Evolutionary conservation across 179 eudicot species (phyloP).

Genomic region (Heliamphora pulchella): DNA sequence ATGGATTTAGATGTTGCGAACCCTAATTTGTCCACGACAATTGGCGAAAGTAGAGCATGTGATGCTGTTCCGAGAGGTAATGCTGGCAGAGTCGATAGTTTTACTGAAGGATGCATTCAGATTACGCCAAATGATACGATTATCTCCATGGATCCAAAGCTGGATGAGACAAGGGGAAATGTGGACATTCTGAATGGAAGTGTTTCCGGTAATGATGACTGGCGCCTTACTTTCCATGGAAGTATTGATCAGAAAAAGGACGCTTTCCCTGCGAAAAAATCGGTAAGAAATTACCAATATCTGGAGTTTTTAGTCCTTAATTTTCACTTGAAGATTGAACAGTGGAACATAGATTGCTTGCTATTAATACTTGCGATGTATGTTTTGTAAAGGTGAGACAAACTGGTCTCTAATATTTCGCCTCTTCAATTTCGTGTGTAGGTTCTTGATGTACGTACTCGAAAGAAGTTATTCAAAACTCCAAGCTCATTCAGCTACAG

Average conservation of each 20-base stretch:
- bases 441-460: constrained; percentile 28
- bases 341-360: too few species aligned
- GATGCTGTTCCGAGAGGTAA: neutral
- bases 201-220: neutral
- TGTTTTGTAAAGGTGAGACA: neutral
- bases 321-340: neutral
- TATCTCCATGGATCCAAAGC: neutral
- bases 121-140: neutral
- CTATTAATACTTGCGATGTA: neutral
- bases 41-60: neutral
- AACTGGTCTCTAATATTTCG: neutral
- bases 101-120: neutral
- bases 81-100: neutral
- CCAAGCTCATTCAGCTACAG: constrained; percentile 59
- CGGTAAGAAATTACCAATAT: constrained; percentile 12
- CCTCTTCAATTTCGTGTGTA: constrained; percentile 8
- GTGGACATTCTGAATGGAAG: neutral
- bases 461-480: constrained; percentile 40
- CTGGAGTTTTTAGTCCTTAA: neutral
- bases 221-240: too few species aligned
- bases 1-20: neutral
- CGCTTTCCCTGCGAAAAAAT: neutral
- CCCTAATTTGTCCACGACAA: constrained; percentile 2
- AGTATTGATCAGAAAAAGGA: constrained; percentile 11
- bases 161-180: neutral